Evolutionary conservation across 805 yeast species (phyloP).

Genomic region (Candida nanaspora): DNA sequence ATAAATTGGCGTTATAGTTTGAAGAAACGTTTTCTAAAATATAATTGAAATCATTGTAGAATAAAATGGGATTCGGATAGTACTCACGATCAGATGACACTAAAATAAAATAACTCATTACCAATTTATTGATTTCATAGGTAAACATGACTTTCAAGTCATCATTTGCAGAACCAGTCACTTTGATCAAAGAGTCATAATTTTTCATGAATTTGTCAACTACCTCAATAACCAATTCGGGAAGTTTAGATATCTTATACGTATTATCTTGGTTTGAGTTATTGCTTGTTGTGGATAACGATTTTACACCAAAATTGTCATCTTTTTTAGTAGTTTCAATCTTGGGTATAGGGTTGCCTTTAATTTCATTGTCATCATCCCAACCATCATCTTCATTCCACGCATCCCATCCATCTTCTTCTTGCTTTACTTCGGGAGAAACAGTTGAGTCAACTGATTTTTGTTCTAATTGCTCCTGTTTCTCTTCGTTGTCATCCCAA

Average conservation of each 20-base stretch:
- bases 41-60: slow-evolving; percentile 24
- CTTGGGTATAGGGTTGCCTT: background rate
- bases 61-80: slow-evolving; percentile 19
- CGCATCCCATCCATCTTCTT: slow-evolving; percentile 17
- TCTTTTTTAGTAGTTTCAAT: slow-evolving; percentile 1
- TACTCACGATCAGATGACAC: slow-evolving; percentile 9
- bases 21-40: slow-evolving; percentile 15
- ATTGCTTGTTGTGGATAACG: slow-evolving; percentile 7
- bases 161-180: slow-evolving; percentile 5
- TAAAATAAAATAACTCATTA: slow-evolving; percentile 20
- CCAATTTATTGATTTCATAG: slow-evolving; percentile 19
- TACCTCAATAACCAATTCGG: slow-evolving; percentile 8
- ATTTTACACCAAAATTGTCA: slow-evolving; percentile 11
- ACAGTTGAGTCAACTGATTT: background rate
- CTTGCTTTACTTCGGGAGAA: too few species aligned
- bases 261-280: too few species aligned
- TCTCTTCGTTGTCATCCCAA: slow-evolving; percentile 2
- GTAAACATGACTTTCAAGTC: slow-evolving; percentile 18
- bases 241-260: slow-evolving; percentile 15
- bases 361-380: slow-evolving; percentile 15
- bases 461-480: slow-evolving; percentile 1
- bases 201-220: slow-evolving; percentile 14
- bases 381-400: slow-evolving; percentile 24
- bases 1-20: slow-evolving; percentile 12
- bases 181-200: slow-evolving; percentile 10